A percentile compares a stretch with the other conserved stretches of the same genome.
These are phyloP conservation scores for Chaetothyriales sp. DNA, from an alignment of 2,329 filamentous ascomycete genomes.

Conservation along the genomic window DNA sequence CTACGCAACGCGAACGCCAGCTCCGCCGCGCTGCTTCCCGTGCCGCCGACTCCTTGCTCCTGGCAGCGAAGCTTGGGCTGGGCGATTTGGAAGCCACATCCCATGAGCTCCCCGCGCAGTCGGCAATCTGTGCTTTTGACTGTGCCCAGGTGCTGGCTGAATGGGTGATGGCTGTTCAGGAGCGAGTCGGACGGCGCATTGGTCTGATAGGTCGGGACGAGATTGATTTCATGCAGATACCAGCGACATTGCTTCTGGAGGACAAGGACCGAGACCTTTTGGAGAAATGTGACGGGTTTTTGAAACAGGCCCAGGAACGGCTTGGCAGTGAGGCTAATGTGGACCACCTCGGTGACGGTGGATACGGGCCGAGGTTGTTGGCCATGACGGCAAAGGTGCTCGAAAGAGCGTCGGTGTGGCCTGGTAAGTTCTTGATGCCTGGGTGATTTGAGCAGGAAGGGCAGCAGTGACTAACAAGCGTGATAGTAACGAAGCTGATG, in stretches of 20 bases:
- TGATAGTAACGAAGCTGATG: conserved; percentile 53
- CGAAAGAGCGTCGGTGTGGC: conserved; percentile 83
- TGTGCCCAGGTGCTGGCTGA: conserved; percentile 88
- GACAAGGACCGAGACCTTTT: conserved; percentile 82
- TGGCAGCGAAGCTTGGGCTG: conserved; percentile 73
- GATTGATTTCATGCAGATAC: conserved; percentile 65
- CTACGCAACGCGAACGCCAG: conserved; percentile 68
- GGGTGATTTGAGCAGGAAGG: not conserved
- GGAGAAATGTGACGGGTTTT: conserved; percentile 65
- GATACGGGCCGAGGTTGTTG: conserved; percentile 74
- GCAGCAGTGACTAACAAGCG: not conserved
- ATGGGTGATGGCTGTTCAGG: conserved; percentile 86
- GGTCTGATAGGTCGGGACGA: conserved; percentile 75
- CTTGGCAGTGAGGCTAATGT: conserved; percentile 20
- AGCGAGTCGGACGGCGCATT: conserved; percentile 78
- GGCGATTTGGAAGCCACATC: conserved; percentile 75
- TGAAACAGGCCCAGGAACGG: conserved; percentile 65
- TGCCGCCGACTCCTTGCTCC: conserved; percentile 77
- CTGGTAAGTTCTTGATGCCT: conserved; percentile 48
- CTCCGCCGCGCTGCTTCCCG: conserved; percentile 91
- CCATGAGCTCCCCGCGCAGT: conserved; percentile 75
- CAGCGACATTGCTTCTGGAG: conserved; percentile 78
- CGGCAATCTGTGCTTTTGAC: conserved; percentile 83
- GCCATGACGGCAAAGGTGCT: conserved; percentile 76
- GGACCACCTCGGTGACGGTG: conserved; percentile 40